A percentile compares a stretch with the other conserved stretches of the same genome.
Conservation (phyloP, 805 yeast genomes). For the Ogataea neopini region DNA sequence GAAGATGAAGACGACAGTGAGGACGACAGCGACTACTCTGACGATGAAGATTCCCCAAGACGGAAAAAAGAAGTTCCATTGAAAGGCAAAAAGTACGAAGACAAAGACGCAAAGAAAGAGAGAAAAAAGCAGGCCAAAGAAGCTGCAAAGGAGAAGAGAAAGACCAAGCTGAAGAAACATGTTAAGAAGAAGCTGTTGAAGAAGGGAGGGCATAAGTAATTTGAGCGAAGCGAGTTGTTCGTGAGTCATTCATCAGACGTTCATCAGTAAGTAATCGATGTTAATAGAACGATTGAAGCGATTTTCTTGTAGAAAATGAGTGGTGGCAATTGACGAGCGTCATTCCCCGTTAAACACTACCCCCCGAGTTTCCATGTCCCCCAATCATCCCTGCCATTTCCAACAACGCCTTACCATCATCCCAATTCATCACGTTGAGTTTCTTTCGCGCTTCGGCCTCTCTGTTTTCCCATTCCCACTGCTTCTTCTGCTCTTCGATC, state of each 20-base stretch:
- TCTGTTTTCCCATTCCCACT: slow-evolving; percentile 90
- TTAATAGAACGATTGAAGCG: no score
- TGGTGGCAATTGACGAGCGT: background rate
- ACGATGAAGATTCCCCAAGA: slow-evolving; percentile 15
- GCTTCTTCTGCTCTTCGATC: slow-evolving; percentile 68
- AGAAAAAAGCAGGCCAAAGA: slow-evolving; percentile 78
- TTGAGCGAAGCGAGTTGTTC: background rate
- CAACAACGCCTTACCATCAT: slow-evolving; percentile 81
- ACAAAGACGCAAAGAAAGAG: slow-evolving; percentile 73
- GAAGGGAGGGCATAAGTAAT: slow-evolving; percentile 36
- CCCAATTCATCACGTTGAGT: slow-evolving; percentile 62
- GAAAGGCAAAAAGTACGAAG: slow-evolving; percentile 77
- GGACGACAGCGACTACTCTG: slow-evolving; percentile 14
- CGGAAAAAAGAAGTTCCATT: slow-evolving; percentile 26
- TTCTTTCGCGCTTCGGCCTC: slow-evolving; percentile 80
- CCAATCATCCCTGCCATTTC: slow-evolving; percentile 78
- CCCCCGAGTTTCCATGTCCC: slow-evolving; percentile 44
- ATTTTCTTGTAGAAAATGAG: no score
- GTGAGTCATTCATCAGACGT: background rate
- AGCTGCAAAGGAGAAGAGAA: slow-evolving; percentile 74
- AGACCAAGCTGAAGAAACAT: slow-evolving; percentile 80
- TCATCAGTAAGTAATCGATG: no score
- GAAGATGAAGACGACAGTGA: slow-evolving; percentile 26
- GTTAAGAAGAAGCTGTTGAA: slow-evolving; percentile 74
- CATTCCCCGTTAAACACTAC: slow-evolving; percentile 48